Evolutionary conservation across 2,329 filamentous ascomycete species (phyloP), one percentile per base, ranked within the genome.

Genomic region (Podosphaera aphanis): DNA sequence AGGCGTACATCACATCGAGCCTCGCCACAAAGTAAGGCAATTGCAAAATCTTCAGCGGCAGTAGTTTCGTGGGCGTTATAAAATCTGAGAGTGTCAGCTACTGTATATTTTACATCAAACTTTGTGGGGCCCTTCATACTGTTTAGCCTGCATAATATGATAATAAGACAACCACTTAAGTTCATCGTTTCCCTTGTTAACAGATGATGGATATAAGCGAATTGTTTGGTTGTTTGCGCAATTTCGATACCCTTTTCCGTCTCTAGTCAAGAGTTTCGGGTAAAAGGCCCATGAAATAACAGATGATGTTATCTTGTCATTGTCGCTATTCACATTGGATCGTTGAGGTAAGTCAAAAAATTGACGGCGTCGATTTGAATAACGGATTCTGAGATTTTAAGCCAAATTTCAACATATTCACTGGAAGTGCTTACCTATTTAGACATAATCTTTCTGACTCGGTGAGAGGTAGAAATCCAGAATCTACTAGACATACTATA

Each of bases 261-360:
- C 86, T 47, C 81, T 75, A 21, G 80, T 74, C 2, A 95, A 70
- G 15, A 98, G 71, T 56, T 93, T 94, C 0, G 90, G 90, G 57
- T 98, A 95, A 64, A 98, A 93, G 45, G 83, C 86, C 74, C 83
- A 93, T 0, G 85, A 82, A 53, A 94, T 81, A 37, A 94, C 81
- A 0, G 85, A 81, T 49, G 78, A 74, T 5, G 84, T 70, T 20
- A 94, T 68, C 1, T 77, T 56, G 53, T 98, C 86, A 50, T 92
- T 88, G 46, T 78, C 71, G 51, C 81, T 85, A 57, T 90, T 80
- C 25, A 68, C 61, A 55, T 88, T 79, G 52, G 83, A 77, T 10
- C 79, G 69, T 39, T 77, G 68, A 0, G 86, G 88, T 0, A 93
- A 69, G n/a, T 77, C 71, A 56, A 92, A 92, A 60, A 94, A 94